phyloP scores from a whole-genome alignment of 2,329 filamentous ascomycete genomes.

The Colletotrichum paranaense region DNA sequence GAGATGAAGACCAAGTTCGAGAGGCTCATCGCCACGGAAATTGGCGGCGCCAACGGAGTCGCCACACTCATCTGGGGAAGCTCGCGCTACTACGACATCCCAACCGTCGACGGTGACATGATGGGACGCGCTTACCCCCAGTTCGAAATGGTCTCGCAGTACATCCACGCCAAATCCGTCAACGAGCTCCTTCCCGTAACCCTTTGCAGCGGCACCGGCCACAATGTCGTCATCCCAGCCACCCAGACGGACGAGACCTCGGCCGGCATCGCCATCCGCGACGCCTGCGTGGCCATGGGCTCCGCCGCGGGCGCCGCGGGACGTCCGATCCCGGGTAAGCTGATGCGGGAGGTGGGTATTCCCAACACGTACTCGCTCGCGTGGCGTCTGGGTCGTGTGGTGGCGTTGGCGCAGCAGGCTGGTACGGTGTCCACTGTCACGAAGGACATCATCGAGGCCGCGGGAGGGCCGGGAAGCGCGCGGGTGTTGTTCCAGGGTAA shows the following conservation, averaged over 20 bases:
- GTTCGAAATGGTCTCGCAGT: constrained; percentile 43
- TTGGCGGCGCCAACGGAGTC: constrained; percentile 65
- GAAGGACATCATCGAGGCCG: constrained; percentile 49
- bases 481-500: constrained; percentile 42
- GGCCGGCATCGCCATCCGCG: constrained; percentile 39
- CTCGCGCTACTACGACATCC: constrained; percentile 48
- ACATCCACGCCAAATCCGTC: constrained; percentile 43
- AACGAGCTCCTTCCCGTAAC: constrained; percentile 41
- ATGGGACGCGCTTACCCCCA: constrained; percentile 47
- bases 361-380: constrained; percentile 50
- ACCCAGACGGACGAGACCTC: constrained; percentile 37
- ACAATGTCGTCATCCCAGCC: constrained; percentile 38
- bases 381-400: constrained; percentile 61
- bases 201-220: constrained; percentile 39
- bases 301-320: constrained; percentile 48
- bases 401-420: constrained; percentile 55
- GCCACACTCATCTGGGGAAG: constrained; percentile 50
- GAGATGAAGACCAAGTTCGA: constrained; percentile 23
- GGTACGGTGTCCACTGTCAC: constrained; percentile 54
- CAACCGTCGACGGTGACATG: constrained; percentile 50
- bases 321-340: constrained; percentile 44
- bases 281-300: constrained; percentile 44
- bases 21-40: constrained; percentile 44
- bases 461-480: constrained; percentile 45
- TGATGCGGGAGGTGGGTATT: constrained; percentile 46